phyloP scores from a whole-genome alignment of 169 alveolate species.

The Neospora caninum region DNA sequence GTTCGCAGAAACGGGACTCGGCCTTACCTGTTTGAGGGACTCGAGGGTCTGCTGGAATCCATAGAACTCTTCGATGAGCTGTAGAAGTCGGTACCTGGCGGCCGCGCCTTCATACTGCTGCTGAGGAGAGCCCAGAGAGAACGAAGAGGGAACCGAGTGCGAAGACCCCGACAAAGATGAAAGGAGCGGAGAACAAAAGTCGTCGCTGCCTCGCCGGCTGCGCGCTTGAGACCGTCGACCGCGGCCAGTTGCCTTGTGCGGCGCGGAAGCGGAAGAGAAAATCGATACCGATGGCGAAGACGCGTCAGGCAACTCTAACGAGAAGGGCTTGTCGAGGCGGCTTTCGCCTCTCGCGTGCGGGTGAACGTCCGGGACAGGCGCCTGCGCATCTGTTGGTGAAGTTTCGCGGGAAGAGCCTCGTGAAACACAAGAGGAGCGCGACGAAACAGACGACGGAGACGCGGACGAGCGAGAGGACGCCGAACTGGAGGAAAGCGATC shows the following conservation, averaged over 20 bases:
- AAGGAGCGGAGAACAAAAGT: neutral
- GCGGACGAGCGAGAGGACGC: no score
- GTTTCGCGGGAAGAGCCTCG: no score
- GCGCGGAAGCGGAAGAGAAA: neutral
- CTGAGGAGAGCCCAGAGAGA: neutral
- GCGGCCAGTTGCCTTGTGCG: neutral
- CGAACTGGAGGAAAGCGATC: no score
- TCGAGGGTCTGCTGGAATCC: slow-evolving; percentile 25
- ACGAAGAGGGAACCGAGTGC: neutral
- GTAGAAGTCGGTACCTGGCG: slow-evolving; percentile 15
- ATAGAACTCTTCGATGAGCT: slow-evolving; percentile 31
- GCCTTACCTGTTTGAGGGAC: neutral
- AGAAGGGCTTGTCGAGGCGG: no score
- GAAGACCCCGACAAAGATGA: neutral
- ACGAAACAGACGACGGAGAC: neutral
- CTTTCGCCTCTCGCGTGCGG: no score
- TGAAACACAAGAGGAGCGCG: neutral
- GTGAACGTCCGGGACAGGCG: no score
- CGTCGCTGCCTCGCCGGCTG: neutral
- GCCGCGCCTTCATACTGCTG: neutral
- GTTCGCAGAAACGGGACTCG: neutral
- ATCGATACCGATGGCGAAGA: neutral
- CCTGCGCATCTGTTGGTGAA: no score
- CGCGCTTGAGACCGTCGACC: neutral
- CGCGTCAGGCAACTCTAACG: neutral